Conservation (phyloP, 225 moss, liverwort and hornwort species). For the Pleurozium schreberi region DNA sequence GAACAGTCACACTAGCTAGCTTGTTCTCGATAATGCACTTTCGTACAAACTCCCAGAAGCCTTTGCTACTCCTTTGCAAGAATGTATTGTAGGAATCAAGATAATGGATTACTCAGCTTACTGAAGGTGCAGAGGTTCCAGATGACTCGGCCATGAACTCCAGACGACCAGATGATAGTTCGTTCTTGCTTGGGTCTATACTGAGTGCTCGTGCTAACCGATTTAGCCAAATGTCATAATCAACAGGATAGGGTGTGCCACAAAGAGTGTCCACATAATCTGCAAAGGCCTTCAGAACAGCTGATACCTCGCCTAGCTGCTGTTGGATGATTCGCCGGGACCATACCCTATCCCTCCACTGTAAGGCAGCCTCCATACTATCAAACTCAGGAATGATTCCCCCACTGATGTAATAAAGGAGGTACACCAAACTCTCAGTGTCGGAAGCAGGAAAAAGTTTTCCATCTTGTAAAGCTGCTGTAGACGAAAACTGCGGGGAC, state of each 20-base stretch:
- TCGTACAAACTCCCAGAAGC: slow-evolving; percentile 14
- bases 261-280: slow-evolving; percentile 96
- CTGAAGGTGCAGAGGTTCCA: slow-evolving; percentile 80
- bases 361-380: slow-evolving; percentile 92
- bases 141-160: slow-evolving; percentile 90
- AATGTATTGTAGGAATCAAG: neutral
- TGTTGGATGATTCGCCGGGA: slow-evolving; percentile 90
- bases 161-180: slow-evolving; percentile 70
- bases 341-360: slow-evolving; percentile 95
- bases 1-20: neutral
- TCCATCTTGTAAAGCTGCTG: slow-evolving; percentile 88
- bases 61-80: slow-evolving; percentile 29
- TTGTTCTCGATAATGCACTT: neutral
- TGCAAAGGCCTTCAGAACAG: slow-evolving; percentile 94
- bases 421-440: slow-evolving; percentile 92
- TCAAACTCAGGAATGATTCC: slow-evolving; percentile 90
- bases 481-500: slow-evolving; percentile 86
- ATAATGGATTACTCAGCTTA: slow-evolving; percentile 23
- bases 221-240: slow-evolving; percentile 96
- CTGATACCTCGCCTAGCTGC: slow-evolving; percentile 84
- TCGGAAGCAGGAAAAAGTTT: slow-evolving; percentile 93
- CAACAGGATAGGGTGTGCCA: slow-evolving; percentile 94
- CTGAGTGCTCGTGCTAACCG: slow-evolving; percentile 71
- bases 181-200: slow-evolving; percentile 86
- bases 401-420: slow-evolving; percentile 83